Evolutionary conservation across 768 basidiomycete species (phyloP).

Genomic region (Suillus luteus): DNA sequence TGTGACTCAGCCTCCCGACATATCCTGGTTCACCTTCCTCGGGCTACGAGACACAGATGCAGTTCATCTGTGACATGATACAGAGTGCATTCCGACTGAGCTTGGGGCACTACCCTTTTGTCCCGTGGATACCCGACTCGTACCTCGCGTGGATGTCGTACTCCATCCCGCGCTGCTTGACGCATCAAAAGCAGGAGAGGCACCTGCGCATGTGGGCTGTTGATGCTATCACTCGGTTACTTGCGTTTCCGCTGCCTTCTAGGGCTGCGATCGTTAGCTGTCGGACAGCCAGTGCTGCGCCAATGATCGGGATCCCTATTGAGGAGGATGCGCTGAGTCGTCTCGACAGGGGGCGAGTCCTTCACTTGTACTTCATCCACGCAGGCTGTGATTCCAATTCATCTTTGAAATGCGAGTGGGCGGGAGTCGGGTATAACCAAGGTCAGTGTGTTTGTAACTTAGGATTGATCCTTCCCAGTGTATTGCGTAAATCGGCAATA

Average conservation of each 20-base stretch:
- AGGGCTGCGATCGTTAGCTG: constrained; percentile 3
- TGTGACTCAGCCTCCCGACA: not conserved
- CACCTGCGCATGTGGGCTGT: constrained; percentile 10
- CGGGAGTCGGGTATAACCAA: too few species aligned
- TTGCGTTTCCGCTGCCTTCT: constrained; percentile 3
- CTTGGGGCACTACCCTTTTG: not conserved
- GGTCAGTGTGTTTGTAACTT: too few species aligned
- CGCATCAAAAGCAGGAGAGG: not conserved
- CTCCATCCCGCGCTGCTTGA: constrained; percentile 7
- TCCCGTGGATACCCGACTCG: constrained; percentile 1
- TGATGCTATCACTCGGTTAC: constrained; percentile 7
- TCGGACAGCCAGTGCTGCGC: constrained; percentile 5
- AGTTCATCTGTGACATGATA: constrained; percentile 9
- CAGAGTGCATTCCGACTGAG: constrained; percentile 1
- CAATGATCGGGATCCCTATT: constrained; percentile 3
- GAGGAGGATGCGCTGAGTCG: not conserved
- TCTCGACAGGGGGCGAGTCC: constrained; percentile 6
- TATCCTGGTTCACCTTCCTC: constrained; percentile 8
- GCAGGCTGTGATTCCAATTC: too few species aligned
- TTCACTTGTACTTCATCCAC: not conserved
- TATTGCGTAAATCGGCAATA: too few species aligned
- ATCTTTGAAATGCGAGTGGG: too few species aligned
- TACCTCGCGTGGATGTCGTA: constrained; percentile 9
- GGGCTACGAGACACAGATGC: not conserved
- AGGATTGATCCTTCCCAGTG: too few species aligned